These are phyloP conservation scores for Zanthoxylum bungeanum DNA, from an alignment of 345 rosid species.

Conservation along the genomic window DNA sequence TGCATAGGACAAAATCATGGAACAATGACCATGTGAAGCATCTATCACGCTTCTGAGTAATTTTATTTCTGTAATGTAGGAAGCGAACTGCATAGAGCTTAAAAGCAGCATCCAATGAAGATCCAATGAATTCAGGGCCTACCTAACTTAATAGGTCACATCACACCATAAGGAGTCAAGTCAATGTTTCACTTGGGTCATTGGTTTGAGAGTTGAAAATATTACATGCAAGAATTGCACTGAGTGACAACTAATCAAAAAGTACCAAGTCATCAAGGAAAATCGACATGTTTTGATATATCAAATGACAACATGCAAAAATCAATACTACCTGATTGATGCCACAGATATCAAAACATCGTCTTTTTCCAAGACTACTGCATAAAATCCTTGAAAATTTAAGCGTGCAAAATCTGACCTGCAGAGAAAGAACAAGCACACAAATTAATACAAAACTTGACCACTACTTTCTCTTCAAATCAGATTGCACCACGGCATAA, in stretches of 20 bases:
- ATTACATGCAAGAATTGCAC: neutral
- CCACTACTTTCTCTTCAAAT: neutral
- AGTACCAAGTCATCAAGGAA: neutral
- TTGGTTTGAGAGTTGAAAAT: neutral
- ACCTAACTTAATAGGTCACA: neutral
- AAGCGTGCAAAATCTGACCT: conserved; percentile 86
- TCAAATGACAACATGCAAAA: neutral
- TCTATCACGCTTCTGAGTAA: neutral
- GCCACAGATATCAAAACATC: conserved; percentile 84
- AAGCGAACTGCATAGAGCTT: neutral
- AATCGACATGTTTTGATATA: neutral
- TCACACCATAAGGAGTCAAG: neutral
- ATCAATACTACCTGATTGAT: conserved; percentile 67
- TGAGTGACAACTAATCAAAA: neutral
- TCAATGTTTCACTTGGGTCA: neutral
- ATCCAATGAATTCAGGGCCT: neutral
- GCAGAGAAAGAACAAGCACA: conserved; percentile 20
- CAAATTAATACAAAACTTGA: neutral
- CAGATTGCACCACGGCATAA: neutral
- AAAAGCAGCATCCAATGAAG: neutral
- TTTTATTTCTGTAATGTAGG: neutral
- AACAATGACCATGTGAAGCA: neutral
- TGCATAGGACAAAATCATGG: neutral
- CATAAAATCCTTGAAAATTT: conserved; percentile 76
- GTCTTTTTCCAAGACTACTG: conserved; percentile 84